Evolutionary conservation across 441 rosid genomes (phyloP).

Genomic region (Cnidoscolus chayamansa): DNA sequence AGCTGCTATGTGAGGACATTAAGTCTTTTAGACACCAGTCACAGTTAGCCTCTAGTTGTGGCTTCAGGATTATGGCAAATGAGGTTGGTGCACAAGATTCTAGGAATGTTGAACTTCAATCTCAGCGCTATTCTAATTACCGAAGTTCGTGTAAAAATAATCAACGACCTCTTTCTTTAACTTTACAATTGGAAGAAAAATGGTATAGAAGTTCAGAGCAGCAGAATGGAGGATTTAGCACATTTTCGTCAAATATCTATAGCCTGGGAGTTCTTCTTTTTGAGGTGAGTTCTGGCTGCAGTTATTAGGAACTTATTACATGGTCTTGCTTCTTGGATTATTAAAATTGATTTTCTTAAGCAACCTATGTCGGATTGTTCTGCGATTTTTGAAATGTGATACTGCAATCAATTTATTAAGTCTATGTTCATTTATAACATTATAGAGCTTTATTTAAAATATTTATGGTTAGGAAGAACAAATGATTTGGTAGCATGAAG

Average conservation of each 20-base stretch:
- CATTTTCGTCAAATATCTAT: slow-evolving; percentile 57
- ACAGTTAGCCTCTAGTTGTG: slow-evolving; percentile 35
- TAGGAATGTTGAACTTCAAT: slow-evolving; percentile 29
- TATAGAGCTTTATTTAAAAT: slow-evolving; percentile 6
- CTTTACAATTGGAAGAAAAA: slow-evolving; percentile 48
- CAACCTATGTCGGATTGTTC: neutral
- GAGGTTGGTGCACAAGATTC: slow-evolving; percentile 32
- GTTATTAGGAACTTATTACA: neutral
- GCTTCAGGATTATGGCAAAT: slow-evolving; percentile 28
- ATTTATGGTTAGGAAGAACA: neutral
- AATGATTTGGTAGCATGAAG: neutral
- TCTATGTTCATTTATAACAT: neutral
- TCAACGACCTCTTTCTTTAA: slow-evolving; percentile 29
- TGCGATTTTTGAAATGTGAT: neutral
- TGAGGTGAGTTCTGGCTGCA: slow-evolving; percentile 45
- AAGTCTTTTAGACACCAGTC: slow-evolving; percentile 26
- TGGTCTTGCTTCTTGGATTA: slow-evolving; percentile 4
- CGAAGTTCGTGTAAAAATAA: slow-evolving; percentile 24
- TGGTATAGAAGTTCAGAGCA: slow-evolving; percentile 75
- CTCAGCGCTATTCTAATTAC: slow-evolving; percentile 30
- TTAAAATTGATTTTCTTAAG: neutral
- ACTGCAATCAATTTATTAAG: neutral
- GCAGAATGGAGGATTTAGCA: slow-evolving; percentile 36
- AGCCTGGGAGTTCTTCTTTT: slow-evolving; percentile 75
- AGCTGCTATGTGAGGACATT: slow-evolving; percentile 31